Evolutionary conservation across 176 grass and related monocot genomes (phyloP).

Genomic region (Pharus latifolius): DNA sequence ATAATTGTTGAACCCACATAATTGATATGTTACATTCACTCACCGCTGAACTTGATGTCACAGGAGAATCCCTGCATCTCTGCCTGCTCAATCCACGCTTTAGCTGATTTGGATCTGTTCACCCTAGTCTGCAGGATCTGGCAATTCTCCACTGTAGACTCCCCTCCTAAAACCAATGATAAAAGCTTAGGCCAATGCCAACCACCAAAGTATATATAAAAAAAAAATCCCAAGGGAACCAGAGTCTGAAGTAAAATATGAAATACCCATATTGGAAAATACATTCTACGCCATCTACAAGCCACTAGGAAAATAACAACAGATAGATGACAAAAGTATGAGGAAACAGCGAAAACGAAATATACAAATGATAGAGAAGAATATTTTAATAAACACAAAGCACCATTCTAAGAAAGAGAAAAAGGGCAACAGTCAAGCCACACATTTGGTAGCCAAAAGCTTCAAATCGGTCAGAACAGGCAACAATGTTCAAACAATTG

Average conservation of each 20-base stretch:
- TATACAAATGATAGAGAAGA: not conserved
- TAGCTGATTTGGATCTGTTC: conserved; percentile 79
- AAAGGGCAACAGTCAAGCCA: not conserved
- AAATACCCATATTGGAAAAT: not conserved
- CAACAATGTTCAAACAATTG: not conserved
- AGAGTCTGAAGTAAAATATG: not conserved
- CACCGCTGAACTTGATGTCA: conserved; percentile 83
- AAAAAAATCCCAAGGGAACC: not conserved
- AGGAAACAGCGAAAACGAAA: not conserved
- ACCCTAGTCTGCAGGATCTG: conserved; percentile 92
- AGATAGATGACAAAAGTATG: not conserved
- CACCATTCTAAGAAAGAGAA: not conserved
- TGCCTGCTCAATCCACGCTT: conserved; percentile 58
- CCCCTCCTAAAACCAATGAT: conserved; percentile 52
- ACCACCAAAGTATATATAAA: not conserved
- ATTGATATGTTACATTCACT: not conserved
- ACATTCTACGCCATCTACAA: not conserved
- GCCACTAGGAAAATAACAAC: not conserved
- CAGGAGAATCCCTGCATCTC: conserved; percentile 81
- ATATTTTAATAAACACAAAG: not conserved
- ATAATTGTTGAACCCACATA: not conserved
- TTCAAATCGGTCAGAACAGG: not conserved
- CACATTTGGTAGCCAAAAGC: not conserved
- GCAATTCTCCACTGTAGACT: conserved; percentile 80
- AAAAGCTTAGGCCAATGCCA: not conserved